Evolutionary conservation across 2,329 filamentous ascomycete genomes (phyloP), one percentile per base, ranked within the genome.

Genomic region (Phyllosticta ampelicida): DNA sequence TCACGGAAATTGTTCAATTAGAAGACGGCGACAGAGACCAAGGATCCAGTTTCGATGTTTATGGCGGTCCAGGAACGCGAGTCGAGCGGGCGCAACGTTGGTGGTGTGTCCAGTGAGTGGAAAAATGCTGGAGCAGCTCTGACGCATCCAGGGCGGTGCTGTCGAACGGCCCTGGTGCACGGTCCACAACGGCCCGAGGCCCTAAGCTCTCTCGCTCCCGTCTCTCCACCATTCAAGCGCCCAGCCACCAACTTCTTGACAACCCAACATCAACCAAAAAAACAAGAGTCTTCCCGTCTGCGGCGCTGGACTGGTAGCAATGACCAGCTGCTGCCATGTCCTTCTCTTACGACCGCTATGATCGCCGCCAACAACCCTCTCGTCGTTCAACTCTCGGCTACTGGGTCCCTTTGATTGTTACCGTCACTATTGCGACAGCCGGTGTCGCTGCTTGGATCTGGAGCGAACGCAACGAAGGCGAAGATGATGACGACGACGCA

Each of bases 391-490:
- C 83, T 64, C 82, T 89, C 75, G 82, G 86, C 68, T 92, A 95
- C 75, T 96, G 91, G 89, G 83, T 96, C 61, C 92, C 92, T 62
- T 80, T 97, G 59, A 86, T 85, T 63, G 74, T 96, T 63, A 96
- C 91, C 54, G 84, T 95, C 60, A 91, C 90, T 52, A 84, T 95
- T 65, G 92, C 92, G 61, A 90, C 91, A 20, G 85, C 88, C 58
- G 90, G 91, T 30, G 75, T 95, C 53, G 91, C 86, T 55, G 90
- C 90, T 59, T 97, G 92, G 92, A 84, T 91, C 61, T 96, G 90
- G 90, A 95, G 87, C 71, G 90, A 95, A 75, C 86, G 89, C 67
- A 83, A 80, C 29, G 86, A 90, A 26, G 81, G 84, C 56, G 80
- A 82, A 59, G 79, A 84, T 62, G 78, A 80, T 56, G 75, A 77